Conservation (phyloP, 2,329 filamentous ascomycete genomes). For the Teratosphaeriaceae sp. region DNA sequence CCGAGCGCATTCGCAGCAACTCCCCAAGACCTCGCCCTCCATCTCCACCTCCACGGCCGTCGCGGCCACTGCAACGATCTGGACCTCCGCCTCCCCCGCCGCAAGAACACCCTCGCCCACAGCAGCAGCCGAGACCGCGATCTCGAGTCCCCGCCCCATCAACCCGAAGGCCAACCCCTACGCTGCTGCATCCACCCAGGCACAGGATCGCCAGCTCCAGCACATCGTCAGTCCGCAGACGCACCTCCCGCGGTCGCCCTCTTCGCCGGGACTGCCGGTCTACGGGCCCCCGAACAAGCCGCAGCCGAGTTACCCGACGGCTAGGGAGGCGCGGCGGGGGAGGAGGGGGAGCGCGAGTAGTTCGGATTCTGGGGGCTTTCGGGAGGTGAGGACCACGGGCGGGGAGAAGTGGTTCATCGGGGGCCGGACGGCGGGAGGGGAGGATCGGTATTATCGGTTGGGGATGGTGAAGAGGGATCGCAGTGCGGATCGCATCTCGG, state of each 20-base stretch:
- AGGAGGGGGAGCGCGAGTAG: conserved; percentile 64
- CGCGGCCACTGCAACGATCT: conserved; percentile 23
- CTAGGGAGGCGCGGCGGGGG: conserved; percentile 22
- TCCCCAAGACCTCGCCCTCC: conserved; percentile 49
- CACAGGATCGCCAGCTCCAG: conserved; percentile 33
- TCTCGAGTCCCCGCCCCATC: conserved; percentile 41
- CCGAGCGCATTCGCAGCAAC: conserved; percentile 52
- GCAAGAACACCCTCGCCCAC: conserved; percentile 9
- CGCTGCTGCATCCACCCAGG: conserved; percentile 23
- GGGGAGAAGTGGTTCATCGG: conserved; percentile 79
- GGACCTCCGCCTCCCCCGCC: conserved; percentile 18
- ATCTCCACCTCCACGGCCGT: conserved; percentile 37
- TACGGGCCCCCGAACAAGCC: conserved; percentile 30
- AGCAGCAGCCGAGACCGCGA: conserved; percentile 24
- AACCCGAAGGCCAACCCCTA: conserved; percentile 37
- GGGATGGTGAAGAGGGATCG: conserved; percentile 66
- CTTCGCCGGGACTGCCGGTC: conserved; percentile 26
- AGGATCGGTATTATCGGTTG: conserved; percentile 75
- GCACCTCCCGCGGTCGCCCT: conserved; percentile 30
- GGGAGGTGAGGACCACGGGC: conserved; percentile 67
- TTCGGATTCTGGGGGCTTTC: conserved; percentile 67
- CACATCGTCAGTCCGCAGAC: conserved; percentile 32
- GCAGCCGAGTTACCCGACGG: conserved; percentile 26
- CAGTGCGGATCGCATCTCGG: conserved; percentile 67
- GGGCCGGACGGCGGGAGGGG: conserved; percentile 66